A percentile compares a stretch with the other conserved stretches of the same genome.
Conservation (phyloP, 2,329 filamentous ascomycete genomes). For the Corynespora cassiicola region DNA sequence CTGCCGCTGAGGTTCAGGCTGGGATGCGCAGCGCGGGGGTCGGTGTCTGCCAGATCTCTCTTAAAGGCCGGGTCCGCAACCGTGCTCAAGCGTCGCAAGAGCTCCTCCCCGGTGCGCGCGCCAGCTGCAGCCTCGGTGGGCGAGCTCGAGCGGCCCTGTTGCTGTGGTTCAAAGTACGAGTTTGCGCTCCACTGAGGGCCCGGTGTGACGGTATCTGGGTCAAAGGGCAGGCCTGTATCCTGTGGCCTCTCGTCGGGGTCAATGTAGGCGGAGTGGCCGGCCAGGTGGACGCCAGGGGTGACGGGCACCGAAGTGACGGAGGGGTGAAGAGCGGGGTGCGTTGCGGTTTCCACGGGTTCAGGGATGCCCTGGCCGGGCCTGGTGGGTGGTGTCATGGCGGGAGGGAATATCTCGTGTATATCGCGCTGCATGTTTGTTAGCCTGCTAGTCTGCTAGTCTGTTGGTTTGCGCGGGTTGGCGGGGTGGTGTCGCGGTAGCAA, state of each 20-base stretch:
- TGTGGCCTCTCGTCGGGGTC: conserved; percentile 25
- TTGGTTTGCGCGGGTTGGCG: too few species aligned
- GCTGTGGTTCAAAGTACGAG: conserved; percentile 40
- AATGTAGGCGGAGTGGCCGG: conserved; percentile 47
- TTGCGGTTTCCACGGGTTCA: conserved; percentile 31
- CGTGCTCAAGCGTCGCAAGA: conserved; percentile 61
- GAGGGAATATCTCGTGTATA: conserved; percentile 13
- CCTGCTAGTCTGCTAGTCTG: too few species aligned
- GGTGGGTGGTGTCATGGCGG: conserved; percentile 33
- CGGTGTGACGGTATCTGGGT: conserved; percentile 35
- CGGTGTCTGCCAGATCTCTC: conserved; percentile 53
- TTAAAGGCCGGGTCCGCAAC: conserved; percentile 43
- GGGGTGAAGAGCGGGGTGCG: conserved; percentile 49
- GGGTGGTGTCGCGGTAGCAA: too few species aligned
- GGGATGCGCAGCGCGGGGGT: conserved; percentile 63
- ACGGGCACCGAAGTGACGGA: conserved; percentile 49
- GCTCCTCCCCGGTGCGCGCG: conserved; percentile 55
- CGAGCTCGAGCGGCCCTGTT: conserved; percentile 32
- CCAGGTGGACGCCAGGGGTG: conserved; percentile 48
- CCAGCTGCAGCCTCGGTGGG: conserved; percentile 52
- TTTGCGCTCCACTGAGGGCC: conserved; percentile 46
- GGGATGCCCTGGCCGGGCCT: conserved; percentile 18
- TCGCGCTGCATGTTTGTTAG: conserved; percentile 29
- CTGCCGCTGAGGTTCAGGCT: conserved; percentile 65
- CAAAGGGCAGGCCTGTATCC: conserved; percentile 31